Evolutionary conservation across 352 stramenopile genomes (phyloP), one percentile per base, ranked within the genome.

Genomic region (Pythium periplocum): DNA sequence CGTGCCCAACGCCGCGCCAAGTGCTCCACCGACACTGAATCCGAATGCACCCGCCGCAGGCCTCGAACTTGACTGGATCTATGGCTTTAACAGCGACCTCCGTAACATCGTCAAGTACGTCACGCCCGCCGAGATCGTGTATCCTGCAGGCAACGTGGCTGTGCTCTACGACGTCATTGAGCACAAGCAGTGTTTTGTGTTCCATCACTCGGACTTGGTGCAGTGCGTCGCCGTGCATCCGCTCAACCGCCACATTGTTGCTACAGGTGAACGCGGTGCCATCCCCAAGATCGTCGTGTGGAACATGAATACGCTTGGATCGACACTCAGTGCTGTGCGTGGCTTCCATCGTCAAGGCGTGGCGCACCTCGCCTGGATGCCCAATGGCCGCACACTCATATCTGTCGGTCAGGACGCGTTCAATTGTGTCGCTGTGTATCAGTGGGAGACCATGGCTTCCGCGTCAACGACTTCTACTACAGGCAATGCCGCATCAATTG

Each of bases 61-160:
- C 43, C 71, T 92, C 34, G 66, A 83, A 45, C 61, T 92, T 8
- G 82, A 92, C 45, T 92, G 82, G 82, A 45, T 92, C 49, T 90
- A 92, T 53, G 82, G 82, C 12, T 86, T 83, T 57, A 92, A 92
- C 57, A 87, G 77, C 47, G 71, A 86, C 47, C 45, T 87, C 10
- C 75, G 82, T 6, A 66, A 65, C 36, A 53, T 78, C 8, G 65
- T 83, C 10, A 64, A 84, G 45, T 92, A 92, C 55, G 56, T 87
- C 12, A 84, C 78, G 1, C 64, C 79, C 2, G 63, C 71, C 7
- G 78, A 90, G 51, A 75, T 81, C 37, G 67, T 81, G 35, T 92
- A 83, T 40, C 75, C 82, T 9, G 77, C 82, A 7, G 78, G 77
- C 4, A 71, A 57, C n/a, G 71, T 84, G 0, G 57, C 82, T 2